Evolutionary conservation across 2,329 filamentous ascomycete species (phyloP), one percentile per base, ranked within the genome.

Genomic region (Orbilia blumenaviensis): DNA sequence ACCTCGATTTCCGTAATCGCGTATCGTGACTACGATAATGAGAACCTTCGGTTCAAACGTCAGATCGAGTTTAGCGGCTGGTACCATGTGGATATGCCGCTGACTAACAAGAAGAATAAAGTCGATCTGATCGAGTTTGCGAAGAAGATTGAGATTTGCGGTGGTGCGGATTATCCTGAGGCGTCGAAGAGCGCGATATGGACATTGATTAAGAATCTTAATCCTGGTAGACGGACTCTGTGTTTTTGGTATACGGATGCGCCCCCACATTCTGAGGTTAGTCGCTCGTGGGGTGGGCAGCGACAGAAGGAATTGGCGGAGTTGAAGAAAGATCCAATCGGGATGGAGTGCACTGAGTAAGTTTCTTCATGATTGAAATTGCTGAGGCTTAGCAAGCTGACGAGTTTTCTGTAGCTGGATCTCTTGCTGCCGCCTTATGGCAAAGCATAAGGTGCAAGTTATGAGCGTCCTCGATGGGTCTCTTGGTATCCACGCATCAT

Each of bases 51-150:
- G 3, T 50, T 52, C 12, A 46, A 61, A 2, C 27, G 71, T 29
- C 73, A 85, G 23, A 83, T 84, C 1, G 81, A 86, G 56, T 87
- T 85, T 84, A 87, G 86, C 0, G 85, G 86, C 2, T 87, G 86
- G 86, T 82, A 83, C 61, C 48, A 78, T 80, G 10, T 78, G 76
- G 27, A 63, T 69, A 29, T 68, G 12, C 80, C 18, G 3, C 25
- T 16, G 9, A 79, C n/a, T 82, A 83, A 71, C 78, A 82, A 9
- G 16, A 44, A 62, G 38, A 67, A 66, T 16, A 60, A 54, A 32
- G 50, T 77, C 0, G 46, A 80, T 10, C 80, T 86, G 0, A 77
- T 86, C 5, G 32, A 66, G 2, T 84, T 84, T 76, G 82, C 82
- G 16, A 75, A 79, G 54, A 61, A 52, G 0, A 82, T 87, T 2